Evolutionary conservation across 305 asterid species (phyloP).

Genomic region (Fraxinus angustifolia): DNA sequence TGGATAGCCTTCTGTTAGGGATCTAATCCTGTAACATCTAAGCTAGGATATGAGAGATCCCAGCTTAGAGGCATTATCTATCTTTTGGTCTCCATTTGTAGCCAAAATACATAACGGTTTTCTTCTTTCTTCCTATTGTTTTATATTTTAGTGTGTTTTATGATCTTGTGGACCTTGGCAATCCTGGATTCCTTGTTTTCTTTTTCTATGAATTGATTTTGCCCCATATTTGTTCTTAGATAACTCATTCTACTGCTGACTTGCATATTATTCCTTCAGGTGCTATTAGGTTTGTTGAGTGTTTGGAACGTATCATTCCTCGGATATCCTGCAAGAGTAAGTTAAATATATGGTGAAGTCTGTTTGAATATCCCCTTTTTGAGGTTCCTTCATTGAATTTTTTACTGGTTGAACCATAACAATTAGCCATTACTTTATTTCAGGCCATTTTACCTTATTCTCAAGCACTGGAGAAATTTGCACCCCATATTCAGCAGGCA

Average conservation of each 20-base stretch:
- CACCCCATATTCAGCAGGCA: conserved; percentile 99
- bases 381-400: background rate
- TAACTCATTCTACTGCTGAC: conserved; percentile 11
- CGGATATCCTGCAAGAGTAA: conserved; percentile 93
- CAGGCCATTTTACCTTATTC: conserved; percentile 97
- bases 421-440: conserved; percentile 26
- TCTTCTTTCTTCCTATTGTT: background rate
- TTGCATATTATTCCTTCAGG: conserved; percentile 45
- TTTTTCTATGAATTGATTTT: conserved; percentile 10
- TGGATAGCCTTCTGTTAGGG: conserved; percentile 7
- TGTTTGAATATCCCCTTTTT: conserved; percentile 15
- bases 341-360: conserved; percentile 31
- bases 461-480: conserved; percentile 94
- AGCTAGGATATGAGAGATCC: conserved; percentile 32
- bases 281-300: conserved; percentile 88
- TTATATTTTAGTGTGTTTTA: background rate
- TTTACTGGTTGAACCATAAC: conserved; percentile 13
- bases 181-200: conserved; percentile 9
- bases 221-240: conserved; percentile 18
- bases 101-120: background rate
- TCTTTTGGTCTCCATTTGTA: conserved; percentile 32
- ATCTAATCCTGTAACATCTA: conserved; percentile 6
- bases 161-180: background rate
- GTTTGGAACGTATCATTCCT: conserved; percentile 98
- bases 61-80: conserved; percentile 18